Evolutionary conservation across 176 grass and related monocot genomes (phyloP).

Genomic region (Zea luxurians): DNA sequence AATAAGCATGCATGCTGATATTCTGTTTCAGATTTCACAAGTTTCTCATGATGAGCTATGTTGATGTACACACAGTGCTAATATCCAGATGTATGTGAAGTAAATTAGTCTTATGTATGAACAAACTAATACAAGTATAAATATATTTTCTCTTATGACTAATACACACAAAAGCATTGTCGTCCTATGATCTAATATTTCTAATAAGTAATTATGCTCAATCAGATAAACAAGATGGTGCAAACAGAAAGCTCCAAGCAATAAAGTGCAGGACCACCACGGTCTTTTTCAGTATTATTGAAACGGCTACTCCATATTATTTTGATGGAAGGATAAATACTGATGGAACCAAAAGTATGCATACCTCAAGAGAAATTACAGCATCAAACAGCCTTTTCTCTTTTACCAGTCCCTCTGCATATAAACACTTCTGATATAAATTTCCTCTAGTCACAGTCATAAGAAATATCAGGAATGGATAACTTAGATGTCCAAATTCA

Average conservation of each 20-base stretch:
- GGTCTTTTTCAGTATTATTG: background rate
- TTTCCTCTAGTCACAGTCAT: conserved; percentile 28
- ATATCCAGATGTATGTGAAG: background rate
- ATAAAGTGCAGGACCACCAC: background rate
- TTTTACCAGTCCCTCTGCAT: conserved; percentile 84
- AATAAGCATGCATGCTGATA: too few species aligned
- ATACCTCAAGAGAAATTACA: conserved; percentile 91
- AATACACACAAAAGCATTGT: background rate
- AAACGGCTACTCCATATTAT: background rate
- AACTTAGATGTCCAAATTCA: background rate
- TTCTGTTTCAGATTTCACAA: too few species aligned
- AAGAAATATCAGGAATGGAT: conserved; percentile 25
- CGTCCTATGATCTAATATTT: background rate
- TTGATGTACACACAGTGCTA: too few species aligned
- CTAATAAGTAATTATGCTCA: background rate
- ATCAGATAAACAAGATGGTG: background rate
- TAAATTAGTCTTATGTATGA: background rate
- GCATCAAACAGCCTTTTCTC: conserved; percentile 86
- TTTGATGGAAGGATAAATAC: background rate
- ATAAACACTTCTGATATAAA: conserved; percentile 37
- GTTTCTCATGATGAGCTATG: too few species aligned
- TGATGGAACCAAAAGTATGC: conserved; percentile 21
- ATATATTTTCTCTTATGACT: background rate
- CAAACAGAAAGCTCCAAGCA: background rate
- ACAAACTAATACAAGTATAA: background rate